phyloP scores from a whole-genome alignment of 2,329 filamentous ascomycete species.

The Cladophialophora yegresii region DNA sequence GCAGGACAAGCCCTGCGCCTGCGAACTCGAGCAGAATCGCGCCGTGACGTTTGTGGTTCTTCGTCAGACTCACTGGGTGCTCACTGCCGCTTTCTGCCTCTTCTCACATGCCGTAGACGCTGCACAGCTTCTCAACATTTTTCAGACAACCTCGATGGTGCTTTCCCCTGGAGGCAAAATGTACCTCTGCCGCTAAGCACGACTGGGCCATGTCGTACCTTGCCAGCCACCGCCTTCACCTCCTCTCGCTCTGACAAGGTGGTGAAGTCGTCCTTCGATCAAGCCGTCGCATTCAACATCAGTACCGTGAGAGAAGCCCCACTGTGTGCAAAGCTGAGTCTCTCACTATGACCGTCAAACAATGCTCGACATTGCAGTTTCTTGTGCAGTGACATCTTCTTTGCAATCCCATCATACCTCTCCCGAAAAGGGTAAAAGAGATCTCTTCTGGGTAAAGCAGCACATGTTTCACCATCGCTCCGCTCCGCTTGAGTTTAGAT shows the following conservation, averaged over 20 bases:
- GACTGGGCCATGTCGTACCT: background rate
- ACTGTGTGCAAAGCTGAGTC: background rate
- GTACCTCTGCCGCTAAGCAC: background rate
- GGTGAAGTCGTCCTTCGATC: background rate
- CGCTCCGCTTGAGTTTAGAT: background rate
- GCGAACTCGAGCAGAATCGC: background rate
- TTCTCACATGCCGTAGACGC: background rate
- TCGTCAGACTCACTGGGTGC: too few species aligned
- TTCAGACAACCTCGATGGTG: background rate
- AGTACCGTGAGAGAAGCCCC: background rate
- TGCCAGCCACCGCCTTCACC: background rate
- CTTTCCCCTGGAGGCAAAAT: background rate
- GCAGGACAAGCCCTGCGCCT: background rate
- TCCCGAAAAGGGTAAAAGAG: too few species aligned
- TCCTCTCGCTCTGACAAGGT: background rate
- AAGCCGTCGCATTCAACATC: background rate
- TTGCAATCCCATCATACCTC: constrained; percentile 6
- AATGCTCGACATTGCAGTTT: background rate
- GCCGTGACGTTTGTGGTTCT: background rate
- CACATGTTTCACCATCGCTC: background rate
- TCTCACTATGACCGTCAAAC: background rate
- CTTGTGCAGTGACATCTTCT: constrained; percentile 1
- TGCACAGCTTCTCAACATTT: background rate
- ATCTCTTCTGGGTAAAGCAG: background rate
- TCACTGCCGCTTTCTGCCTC: background rate